Conservation (phyloP, 73 alveolate genomes). For the Tetrahymena elliotti region DNA sequence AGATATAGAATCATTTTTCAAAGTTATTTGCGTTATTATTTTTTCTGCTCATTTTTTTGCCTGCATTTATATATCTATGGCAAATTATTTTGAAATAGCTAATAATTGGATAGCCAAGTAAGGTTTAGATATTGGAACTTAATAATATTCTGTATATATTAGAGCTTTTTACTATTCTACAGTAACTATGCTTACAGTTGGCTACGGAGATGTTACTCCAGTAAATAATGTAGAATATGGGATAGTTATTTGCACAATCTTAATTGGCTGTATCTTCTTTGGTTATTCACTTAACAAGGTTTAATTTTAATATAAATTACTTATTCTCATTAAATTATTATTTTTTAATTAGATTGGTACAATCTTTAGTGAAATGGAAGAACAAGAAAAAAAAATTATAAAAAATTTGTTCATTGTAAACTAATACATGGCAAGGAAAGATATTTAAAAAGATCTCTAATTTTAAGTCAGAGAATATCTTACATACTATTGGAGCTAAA, state of each 20-base stretch:
- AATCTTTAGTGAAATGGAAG: not conserved
- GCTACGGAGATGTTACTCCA: constrained; percentile 16
- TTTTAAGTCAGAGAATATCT: constrained; percentile 1
- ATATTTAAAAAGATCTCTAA: not conserved
- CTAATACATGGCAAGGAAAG: not conserved
- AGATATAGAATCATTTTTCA: not conserved
- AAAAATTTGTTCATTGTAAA: not conserved
- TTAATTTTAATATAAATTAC: not conserved
- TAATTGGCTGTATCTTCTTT: not conserved
- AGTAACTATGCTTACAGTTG: constrained; percentile 7
- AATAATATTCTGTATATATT: not conserved
- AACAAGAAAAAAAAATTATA: not conserved
- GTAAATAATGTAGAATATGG: not conserved
- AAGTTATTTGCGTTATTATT: not conserved
- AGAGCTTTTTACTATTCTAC: not conserved
- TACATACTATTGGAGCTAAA: not conserved
- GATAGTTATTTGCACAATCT: not conserved
- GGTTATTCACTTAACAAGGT: not conserved
- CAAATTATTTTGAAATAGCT: not conserved
- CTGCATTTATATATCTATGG: not conserved
- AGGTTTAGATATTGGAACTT: not conserved
- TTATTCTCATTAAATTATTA: not conserved
- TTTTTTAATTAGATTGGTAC: not conserved
- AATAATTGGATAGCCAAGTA: not conserved
- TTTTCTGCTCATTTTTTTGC: not conserved